Percentiles rank a stretch among this genome's conserved stretches.
Conservation (phyloP, 2,329 filamentous ascomycete species). For the Plenodomus lindquistii region DNA sequence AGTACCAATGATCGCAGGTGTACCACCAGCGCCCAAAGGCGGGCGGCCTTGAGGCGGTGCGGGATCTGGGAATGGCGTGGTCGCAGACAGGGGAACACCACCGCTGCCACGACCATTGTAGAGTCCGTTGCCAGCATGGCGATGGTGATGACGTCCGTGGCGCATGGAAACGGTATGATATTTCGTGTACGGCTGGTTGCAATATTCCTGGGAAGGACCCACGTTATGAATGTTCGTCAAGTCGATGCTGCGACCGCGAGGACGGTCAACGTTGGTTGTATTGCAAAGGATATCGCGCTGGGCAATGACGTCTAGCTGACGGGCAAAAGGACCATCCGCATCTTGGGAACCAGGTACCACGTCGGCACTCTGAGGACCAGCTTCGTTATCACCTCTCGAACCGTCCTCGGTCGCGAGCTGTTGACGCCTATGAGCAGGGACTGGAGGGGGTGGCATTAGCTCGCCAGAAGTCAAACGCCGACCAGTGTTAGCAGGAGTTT, state of each 20-base stretch:
- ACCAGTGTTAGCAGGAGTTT: conserved; percentile 2
- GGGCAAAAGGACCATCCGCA: conserved; percentile 8
- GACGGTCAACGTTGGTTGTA: conserved; percentile 3
- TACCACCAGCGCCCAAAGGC: not conserved
- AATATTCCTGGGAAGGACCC: not conserved
- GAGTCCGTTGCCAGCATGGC: conserved; percentile 15
- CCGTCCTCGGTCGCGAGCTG: not conserved
- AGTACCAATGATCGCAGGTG: not conserved
- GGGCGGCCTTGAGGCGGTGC: conserved; percentile 28
- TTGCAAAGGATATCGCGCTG: conserved; percentile 9
- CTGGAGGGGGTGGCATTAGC: conserved; percentile 1
- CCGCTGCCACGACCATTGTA: conserved; percentile 13
- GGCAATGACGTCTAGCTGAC: conserved; percentile 19
- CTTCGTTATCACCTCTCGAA: not conserved
- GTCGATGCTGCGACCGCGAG: conserved; percentile 6
- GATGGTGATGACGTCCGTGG: conserved; percentile 1
- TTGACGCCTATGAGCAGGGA: not conserved
- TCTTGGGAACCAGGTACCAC: not conserved
- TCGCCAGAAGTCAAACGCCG: conserved; percentile 6
- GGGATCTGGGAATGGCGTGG: conserved; percentile 36
- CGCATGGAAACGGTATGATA: conserved; percentile 13
- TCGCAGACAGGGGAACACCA: conserved; percentile 37
- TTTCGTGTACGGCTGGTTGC: not conserved
- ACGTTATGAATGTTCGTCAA: conserved; percentile 20
- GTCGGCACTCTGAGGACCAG: not conserved